Base-by-base conservation (phyloP, 768 basidiomycete species). In the Hypholoma sublateritium region DNA sequence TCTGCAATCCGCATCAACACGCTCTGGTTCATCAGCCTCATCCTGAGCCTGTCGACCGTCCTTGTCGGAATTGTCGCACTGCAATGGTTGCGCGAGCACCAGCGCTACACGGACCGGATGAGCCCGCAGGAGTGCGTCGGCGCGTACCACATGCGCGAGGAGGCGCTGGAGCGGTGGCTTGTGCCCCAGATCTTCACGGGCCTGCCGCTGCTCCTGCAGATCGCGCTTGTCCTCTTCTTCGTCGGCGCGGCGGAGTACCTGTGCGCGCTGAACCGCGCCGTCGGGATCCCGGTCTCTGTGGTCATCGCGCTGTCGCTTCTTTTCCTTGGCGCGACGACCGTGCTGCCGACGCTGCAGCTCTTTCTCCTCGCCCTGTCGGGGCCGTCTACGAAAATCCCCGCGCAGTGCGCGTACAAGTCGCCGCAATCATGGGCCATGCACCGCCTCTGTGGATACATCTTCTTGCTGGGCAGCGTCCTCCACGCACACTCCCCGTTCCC, bases 1-100 rank as follows among this genome's bases (percentile, higher is more conserved):
- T 48, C 57, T 7, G 42, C 37, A 17, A 44, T 57, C n/a, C 57
- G 64, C 21, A 43, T 65, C 45, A 65, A 65, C 24, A 53, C 52
- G 2, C 56, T 60, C 25, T 62, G 59, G 52, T 65, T 65, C 32
- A 44, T 65, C 45, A 65, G 64, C 34, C 55, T 65, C 24, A 54
- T 62, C 8, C 61, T 65, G 25, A 62, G 61, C 28, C 36, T 62
- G 52, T 57, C 61, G 16, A 62, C 61, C 3, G 64, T 61, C 11
- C 56, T 65, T 5, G 51, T 65, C 6, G 59, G 64, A 3, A 65
- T 60, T 4, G 52, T 65, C 19, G 57, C 62, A 5, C 50, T 65
- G 4, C 64, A 65, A 41, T 65, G 64, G 64, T 37, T 65, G 49
- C 51, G 64, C 7, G 61, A 60, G 43, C 28, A 32, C 28, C 28